Percentiles rank a stretch among this genome's conserved stretches.
These are phyloP conservation scores for Globisporangium irregulare DNA, from an alignment of 352 stramenopile species.

Conservation along the genomic window DNA sequence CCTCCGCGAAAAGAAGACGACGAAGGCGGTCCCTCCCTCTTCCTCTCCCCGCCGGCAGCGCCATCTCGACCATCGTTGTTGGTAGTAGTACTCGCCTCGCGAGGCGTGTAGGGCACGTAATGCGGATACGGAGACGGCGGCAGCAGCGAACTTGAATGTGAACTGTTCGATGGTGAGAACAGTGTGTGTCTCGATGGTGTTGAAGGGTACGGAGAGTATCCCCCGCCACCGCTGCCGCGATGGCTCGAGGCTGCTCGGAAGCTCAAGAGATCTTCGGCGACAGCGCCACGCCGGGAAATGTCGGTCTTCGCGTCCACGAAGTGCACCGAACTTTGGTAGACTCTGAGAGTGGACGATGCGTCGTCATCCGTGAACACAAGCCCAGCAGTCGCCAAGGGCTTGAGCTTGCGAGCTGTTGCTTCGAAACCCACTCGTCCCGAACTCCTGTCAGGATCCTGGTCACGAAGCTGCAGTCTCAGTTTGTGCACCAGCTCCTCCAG, in stretches of 20 bases:
- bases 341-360: not conserved
- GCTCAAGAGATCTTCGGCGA: slow-evolving; percentile 8
- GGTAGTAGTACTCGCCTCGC: not conserved
- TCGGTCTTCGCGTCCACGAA: slow-evolving; percentile 3
- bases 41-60: not conserved
- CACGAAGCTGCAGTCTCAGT: slow-evolving; percentile 1
- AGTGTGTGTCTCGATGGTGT: not conserved
- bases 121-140: slow-evolving; percentile 2
- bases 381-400: slow-evolving; percentile 5
- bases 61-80: not conserved
- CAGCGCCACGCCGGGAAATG: slow-evolving; percentile 3
- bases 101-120: slow-evolving; percentile 5
- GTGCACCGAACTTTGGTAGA: not conserved
- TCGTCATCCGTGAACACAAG: slow-evolving; percentile 5
- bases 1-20: not conserved
- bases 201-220: not conserved
- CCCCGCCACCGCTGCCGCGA: not conserved
- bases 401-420: not conserved
- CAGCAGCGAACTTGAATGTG: not conserved
- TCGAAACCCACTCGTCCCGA: not conserved
- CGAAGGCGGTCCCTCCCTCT: not conserved
- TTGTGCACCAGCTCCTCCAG: not conserved
- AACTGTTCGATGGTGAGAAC: not conserved
- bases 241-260: slow-evolving; percentile 6
- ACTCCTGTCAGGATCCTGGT: not conserved